Evolutionary conservation across 2,329 filamentous ascomycete genomes (phyloP).

Genomic region (Byssothecium circinans): DNA sequence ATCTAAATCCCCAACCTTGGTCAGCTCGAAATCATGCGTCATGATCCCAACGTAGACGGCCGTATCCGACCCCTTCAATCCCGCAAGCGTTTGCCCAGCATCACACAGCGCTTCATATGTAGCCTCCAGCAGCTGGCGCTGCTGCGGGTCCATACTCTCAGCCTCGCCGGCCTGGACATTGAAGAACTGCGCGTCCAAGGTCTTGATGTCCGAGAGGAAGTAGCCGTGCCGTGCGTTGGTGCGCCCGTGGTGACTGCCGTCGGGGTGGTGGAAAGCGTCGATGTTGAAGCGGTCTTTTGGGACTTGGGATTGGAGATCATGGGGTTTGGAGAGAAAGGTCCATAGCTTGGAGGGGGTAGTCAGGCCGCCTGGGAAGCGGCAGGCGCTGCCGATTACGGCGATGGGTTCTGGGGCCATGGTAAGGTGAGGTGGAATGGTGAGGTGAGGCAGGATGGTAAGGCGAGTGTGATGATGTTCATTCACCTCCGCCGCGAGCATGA

Average conservation of each 20-base stretch:
- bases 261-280: neutral
- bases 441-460: too few species aligned
- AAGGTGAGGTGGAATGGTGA: too few species aligned
- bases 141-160: conserved; percentile 18
- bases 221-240: neutral
- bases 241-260: neutral
- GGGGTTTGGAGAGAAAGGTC: neutral
- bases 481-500: too few species aligned
- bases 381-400: conserved; percentile 22
- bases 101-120: conserved; percentile 19
- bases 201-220: conserved; percentile 4
- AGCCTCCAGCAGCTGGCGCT: conserved; percentile 15
- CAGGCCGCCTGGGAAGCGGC: conserved; percentile 32
- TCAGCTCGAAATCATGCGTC: neutral
- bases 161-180: conserved; percentile 7
- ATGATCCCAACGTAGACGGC: neutral
- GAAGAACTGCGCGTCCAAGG: conserved; percentile 13
- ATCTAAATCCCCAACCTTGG: too few species aligned
- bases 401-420: conserved; percentile 8
- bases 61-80: neutral
- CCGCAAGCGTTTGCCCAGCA: neutral
- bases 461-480: too few species aligned
- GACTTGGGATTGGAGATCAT: neutral
- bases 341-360: neutral
- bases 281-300: too few species aligned